Evolutionary conservation across 1,284 basidiomycete species (phyloP), one percentile per base, ranked within the genome.

Genomic region (Porodaedalea pini): DNA sequence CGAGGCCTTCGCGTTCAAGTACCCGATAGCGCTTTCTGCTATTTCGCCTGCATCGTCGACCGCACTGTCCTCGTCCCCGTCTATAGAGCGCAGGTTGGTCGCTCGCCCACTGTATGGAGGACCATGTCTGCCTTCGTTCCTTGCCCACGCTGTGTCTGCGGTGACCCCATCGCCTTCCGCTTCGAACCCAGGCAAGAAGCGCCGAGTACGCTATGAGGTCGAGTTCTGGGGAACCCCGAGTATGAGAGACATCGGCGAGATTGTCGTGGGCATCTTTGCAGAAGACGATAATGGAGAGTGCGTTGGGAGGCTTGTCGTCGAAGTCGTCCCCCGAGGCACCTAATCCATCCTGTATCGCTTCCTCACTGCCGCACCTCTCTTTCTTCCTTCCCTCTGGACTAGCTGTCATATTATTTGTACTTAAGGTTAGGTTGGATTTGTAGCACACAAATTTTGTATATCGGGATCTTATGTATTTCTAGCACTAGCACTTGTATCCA

Each of bases 1-100:
- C 23, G 83, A 87, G 65, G 75, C 72, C 57, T 87, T 87, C 75
- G 78, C 75, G 63, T 85, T 85, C 69, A 73, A 77, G 50, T 75
- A 86, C 57, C 74, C 74, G 41, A 67, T 82, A 32, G 64, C 41
- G 17, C 34, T 57, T 2, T 34, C 32, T 41, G 19, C n/a, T n/a
- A n/a, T n/a, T 21, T 34, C 48, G 6, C 51, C 51, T 31, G 7
- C 36, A 13, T 19, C 51, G 8, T 17, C n/a, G n/a, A n/a, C 36
- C 6, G 7, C 54, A n/a, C 43, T 40, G 27, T 45, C 40, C 7
- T 36, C 64, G 31, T 57, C 65, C 39, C 52, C 48, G 54, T 54
- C 37, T 44, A 62, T 66, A 52, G 58, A 65, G 32, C 59, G 53
- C 49, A 48, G 60, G 47, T 72, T 84, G 47, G 74, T 78, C 58